phyloP scores from a whole-genome alignment of 1,139 yeast genomes.

The Taphrina populina region DNA sequence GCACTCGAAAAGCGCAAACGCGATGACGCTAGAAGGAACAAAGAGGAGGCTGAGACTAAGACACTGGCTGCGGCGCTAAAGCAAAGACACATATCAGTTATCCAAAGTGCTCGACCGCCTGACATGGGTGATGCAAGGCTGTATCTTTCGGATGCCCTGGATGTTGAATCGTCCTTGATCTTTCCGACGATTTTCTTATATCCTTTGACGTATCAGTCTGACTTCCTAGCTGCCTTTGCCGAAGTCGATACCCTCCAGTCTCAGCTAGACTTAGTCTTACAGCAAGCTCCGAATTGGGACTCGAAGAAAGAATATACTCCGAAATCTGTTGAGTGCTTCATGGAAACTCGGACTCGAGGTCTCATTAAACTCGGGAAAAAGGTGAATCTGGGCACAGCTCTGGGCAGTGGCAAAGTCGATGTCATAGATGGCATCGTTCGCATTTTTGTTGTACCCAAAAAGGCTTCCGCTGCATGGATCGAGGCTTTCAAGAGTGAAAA shows the following conservation, averaged over 20 bases:
- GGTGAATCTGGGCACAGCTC: slow-evolving; percentile 61
- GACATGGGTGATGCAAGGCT: slow-evolving; percentile 44
- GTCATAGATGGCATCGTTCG: slow-evolving; percentile 73
- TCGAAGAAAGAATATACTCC: slow-evolving; percentile 57
- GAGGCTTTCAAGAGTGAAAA: slow-evolving; percentile 54
- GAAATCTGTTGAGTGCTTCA: slow-evolving; percentile 65
- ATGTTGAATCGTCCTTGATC: slow-evolving; percentile 72
- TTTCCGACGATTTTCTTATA: slow-evolving; percentile 79
- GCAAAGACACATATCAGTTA: slow-evolving; percentile 17
- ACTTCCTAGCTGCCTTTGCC: slow-evolving; percentile 70
- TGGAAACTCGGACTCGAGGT: slow-evolving; percentile 72
- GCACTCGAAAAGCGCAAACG: slow-evolving; percentile 44
- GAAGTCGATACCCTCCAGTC: slow-evolving; percentile 58
- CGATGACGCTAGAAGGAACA: slow-evolving; percentile 43
- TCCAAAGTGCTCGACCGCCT: slow-evolving; percentile 34
- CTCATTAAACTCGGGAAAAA: slow-evolving; percentile 82
- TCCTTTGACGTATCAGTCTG: slow-evolving; percentile 83
- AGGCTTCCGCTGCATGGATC: slow-evolving; percentile 64
- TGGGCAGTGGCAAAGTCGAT: slow-evolving; percentile 57
- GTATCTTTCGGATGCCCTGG: slow-evolving; percentile 65
- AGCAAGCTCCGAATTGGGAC: slow-evolving; percentile 73
- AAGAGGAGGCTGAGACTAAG: slow-evolving; percentile 39
- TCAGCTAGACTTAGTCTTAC: slow-evolving; percentile 50
- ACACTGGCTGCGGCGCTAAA: slow-evolving; percentile 22
- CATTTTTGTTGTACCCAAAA: slow-evolving; percentile 76